Conservation (phyloP, 352 stramenopile genomes). For the Phytophthora cryptogea region DNA sequence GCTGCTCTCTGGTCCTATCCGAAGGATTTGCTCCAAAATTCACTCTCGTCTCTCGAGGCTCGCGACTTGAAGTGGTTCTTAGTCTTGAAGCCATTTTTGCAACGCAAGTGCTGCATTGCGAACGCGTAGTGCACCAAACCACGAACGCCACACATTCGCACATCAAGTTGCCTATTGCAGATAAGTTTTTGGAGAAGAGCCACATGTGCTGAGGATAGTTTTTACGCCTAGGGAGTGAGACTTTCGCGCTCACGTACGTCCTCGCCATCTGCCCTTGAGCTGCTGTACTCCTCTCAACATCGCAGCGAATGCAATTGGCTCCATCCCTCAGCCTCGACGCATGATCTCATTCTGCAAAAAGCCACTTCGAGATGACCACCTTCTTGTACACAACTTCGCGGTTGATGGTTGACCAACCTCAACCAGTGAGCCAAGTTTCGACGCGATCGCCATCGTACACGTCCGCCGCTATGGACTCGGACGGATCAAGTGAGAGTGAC, state of each 20-base stretch:
- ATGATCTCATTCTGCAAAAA: slow-evolving; percentile 8
- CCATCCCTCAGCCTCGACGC: not conserved
- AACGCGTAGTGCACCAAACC: not conserved
- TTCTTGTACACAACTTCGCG: not conserved
- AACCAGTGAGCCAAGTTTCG: not conserved
- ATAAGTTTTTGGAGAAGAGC: not conserved
- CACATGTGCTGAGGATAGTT: not conserved
- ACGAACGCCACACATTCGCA: not conserved
- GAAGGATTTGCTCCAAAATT: too few species aligned
- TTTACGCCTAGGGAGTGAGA: not conserved
- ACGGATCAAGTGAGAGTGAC: slow-evolving; percentile 22
- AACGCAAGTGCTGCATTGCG: not conserved
- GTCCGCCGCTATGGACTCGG: slow-evolving; percentile 3
- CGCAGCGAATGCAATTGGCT: not conserved
- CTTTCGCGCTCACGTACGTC: not conserved
- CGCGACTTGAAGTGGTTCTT: too few species aligned
- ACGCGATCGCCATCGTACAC: slow-evolving; percentile 23
- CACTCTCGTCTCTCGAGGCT: too few species aligned
- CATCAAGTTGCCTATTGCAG: not conserved
- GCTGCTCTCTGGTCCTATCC: too few species aligned
- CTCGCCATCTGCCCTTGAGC: not conserved
- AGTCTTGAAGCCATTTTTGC: too few species aligned
- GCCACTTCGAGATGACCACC: slow-evolving; percentile 17
- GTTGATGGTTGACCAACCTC: not conserved
- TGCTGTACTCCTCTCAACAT: not conserved